Percentiles rank a stretch among this genome's conserved stretches.
These are phyloP conservation scores for Ogataea neopini DNA, from an alignment of 805 yeast species.

Conservation along the genomic window DNA sequence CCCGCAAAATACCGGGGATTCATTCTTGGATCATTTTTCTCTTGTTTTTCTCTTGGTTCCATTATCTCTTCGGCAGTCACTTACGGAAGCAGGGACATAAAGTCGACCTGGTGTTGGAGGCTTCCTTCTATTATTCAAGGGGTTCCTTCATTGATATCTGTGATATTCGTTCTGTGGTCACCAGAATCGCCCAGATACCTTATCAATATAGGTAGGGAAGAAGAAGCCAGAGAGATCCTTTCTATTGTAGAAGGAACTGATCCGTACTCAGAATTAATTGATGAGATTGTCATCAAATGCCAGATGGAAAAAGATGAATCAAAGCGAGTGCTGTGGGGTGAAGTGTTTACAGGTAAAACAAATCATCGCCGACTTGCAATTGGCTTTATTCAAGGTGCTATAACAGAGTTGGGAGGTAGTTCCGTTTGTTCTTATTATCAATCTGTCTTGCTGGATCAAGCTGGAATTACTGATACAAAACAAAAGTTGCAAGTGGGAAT, in stretches of 20 bases:
- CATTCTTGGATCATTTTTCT: constrained; percentile 43
- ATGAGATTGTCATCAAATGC: constrained; percentile 20
- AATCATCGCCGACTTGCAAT: constrained; percentile 5
- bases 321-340: background rate
- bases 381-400: constrained; percentile 1
- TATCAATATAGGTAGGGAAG: constrained; percentile 38
- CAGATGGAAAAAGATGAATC: constrained; percentile 20
- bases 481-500: constrained; percentile 27
- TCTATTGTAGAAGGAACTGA: constrained; percentile 2
- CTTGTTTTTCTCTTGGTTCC: constrained; percentile 44
- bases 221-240: constrained; percentile 45
- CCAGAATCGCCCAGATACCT: constrained; percentile 46
- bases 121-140: constrained; percentile 49
- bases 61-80: constrained; percentile 46
- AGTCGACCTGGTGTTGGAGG: constrained; percentile 50
- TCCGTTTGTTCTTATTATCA: constrained; percentile 48
- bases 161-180: constrained; percentile 21
- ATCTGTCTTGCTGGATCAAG: constrained; percentile 32
- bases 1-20: constrained; percentile 44
- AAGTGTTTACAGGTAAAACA: constrained; percentile 3
- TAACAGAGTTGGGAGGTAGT: constrained; percentile 8
- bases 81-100: constrained; percentile 39
- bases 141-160: constrained; percentile 5
- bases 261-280: background rate
- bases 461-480: constrained; percentile 19